Evolutionary conservation across 371 early-diverging fungal species (phyloP).

Genomic region (Mucor ambiguus): DNA sequence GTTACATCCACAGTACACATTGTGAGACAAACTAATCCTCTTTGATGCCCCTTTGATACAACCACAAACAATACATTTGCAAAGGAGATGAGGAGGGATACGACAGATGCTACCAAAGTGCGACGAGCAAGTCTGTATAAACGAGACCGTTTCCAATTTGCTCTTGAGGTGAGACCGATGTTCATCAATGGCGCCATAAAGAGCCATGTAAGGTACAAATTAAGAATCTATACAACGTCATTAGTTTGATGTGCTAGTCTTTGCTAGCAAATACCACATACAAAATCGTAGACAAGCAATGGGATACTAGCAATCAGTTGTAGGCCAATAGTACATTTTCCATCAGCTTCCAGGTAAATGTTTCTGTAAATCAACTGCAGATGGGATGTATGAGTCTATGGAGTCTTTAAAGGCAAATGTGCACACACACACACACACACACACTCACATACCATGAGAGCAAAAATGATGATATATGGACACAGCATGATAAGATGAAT

Average conservation of each 20-base stretch:
- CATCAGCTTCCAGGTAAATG: slow-evolving; percentile 40
- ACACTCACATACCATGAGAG: slow-evolving; percentile 52
- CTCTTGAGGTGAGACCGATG: slow-evolving; percentile 35
- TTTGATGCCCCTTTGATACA: slow-evolving; percentile 47
- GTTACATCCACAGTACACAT: slow-evolving; percentile 62
- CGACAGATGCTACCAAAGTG: slow-evolving; percentile 51
- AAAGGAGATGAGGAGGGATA: slow-evolving; percentile 51
- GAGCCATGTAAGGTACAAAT: slow-evolving; percentile 38
- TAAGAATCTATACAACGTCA: slow-evolving; percentile 22
- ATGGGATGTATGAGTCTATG: neutral
- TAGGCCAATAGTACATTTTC: slow-evolving; percentile 53
- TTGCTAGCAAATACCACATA: slow-evolving; percentile 15
- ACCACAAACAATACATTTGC: slow-evolving; percentile 53
- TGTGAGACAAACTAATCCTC: slow-evolving; percentile 57
- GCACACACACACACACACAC: too few species aligned
- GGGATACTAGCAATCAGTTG: slow-evolving; percentile 51
- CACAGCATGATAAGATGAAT: slow-evolving; percentile 46
- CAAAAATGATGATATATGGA: slow-evolving; percentile 52
- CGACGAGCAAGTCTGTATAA: slow-evolving; percentile 52
- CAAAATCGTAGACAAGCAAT: slow-evolving; percentile 50
- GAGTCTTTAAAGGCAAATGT: neutral
- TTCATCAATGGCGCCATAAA: slow-evolving; percentile 48
- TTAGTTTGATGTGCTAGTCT: neutral
- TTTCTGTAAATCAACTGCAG: slow-evolving; percentile 48
- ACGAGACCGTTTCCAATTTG: slow-evolving; percentile 48